phyloP scores from a whole-genome alignment of 306 rosid genomes.

The apple (Malus domestica) region ASM211411v1 NC_041799.1:31534501-31535000 shows the following conservation, averaged over 20 bases:
- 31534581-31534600: not conserved
- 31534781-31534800: slow-evolving; percentile 48
- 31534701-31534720: not conserved
- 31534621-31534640: not conserved
- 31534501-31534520: not conserved
- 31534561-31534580: no score
- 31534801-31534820: slow-evolving; percentile 50
- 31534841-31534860: slow-evolving; percentile 35
- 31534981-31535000: slow-evolving; percentile 61
- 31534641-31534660: not conserved
- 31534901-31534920: not conserved
- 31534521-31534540: not conserved
- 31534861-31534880: not conserved
- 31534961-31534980: slow-evolving; percentile 53
- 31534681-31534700: not conserved
- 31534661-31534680: not conserved
- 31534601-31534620: not conserved
- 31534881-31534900: not conserved
- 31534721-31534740: not conserved
- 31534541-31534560: not conserved
- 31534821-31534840: slow-evolving; percentile 53
- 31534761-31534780: slow-evolving; percentile 4
- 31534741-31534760: not conserved
- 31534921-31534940: not conserved
- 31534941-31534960: slow-evolving; percentile 67